Evolutionary conservation across 139 green algal species (phyloP), one percentile per base, ranked within the genome.

Genomic region (Desmodesmus armatus): DNA sequence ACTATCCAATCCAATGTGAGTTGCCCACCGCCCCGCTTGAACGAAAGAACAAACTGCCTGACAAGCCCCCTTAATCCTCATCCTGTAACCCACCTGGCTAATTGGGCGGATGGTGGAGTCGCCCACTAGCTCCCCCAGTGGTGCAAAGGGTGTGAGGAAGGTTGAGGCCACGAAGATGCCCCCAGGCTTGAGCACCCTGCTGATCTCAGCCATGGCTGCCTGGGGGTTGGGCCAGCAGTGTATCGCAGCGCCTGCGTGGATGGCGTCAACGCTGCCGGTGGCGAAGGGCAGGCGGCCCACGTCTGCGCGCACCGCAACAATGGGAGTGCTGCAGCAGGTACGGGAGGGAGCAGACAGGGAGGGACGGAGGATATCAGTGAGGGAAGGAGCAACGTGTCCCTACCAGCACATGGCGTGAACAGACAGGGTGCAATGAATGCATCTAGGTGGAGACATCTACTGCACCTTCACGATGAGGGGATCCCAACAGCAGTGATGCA

Each of bases 231-330:
- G 76, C 97, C 97, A 99, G 92, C 97, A 99, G 91, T 99, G 97
- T 44, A 99, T 96, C 71, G 97, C 97, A 5, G 97, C 97, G 35
- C 96, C 96, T 27, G 97, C 97, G 87, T 99, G 96, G 19, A 99
- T 94, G 40, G 91, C 97, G 25, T 93, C 90, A n/a, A 99, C 78
- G 17, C 58, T 91, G 65, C 90, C 95, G 0, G 94, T 96, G 29
- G 87, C 73, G 75, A 99, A 99, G 0, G 97, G 97, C 81, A 99
- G 87, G 4, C 97, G 87, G 3, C 77, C 93, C 9, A 98, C 92
- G 81, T 99, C 97, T 15, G 94, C 96, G 17, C 96, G 88, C 83
- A 99, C 81, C 63, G 98, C 88, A 41, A 93, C 74, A 65, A 95
- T 80, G 35, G 89, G 87, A 31, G 88, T 78, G 53, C 62, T 86